phyloP scores from a whole-genome alignment of 495 filamentous ascomycete genomes.

The Sordaria brevicollis region DNA sequence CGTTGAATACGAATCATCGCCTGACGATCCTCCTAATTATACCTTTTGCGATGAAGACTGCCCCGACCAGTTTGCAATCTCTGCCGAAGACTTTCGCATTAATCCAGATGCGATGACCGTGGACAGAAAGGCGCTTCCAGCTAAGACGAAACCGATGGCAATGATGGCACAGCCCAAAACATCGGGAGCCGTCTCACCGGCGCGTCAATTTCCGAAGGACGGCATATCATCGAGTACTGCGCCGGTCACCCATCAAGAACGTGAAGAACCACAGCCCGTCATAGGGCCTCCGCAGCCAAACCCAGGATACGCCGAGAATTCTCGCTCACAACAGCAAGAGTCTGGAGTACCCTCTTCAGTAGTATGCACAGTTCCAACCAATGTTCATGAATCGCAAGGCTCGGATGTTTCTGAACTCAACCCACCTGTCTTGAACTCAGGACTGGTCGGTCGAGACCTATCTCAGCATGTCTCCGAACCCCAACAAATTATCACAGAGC shows the following conservation, averaged over 20 bases:
- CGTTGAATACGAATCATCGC: conserved; percentile 22
- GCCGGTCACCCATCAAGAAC: neutral
- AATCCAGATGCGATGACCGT: neutral
- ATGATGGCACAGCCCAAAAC: neutral
- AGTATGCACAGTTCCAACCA: neutral
- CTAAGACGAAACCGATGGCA: neutral
- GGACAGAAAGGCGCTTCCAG: neutral
- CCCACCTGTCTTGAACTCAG: neutral
- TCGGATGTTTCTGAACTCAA: neutral
- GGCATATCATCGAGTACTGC: neutral
- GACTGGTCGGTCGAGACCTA: neutral
- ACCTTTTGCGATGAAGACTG: conserved; percentile 18
- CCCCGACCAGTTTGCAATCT: conserved; percentile 20
- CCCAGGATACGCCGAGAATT: neutral
- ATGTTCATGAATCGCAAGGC: neutral
- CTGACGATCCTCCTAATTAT: conserved; percentile 17
- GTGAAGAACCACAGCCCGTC: neutral
- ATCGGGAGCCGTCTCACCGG: neutral
- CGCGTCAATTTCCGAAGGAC: neutral
- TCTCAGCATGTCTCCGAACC: neutral
- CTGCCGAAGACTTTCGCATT: conserved; percentile 18
- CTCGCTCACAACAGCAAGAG: neutral
- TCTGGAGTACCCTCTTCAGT: neutral
- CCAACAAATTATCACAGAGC: neutral
- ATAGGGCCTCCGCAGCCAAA: neutral